Percentiles rank a stretch among this genome's conserved stretches.
phyloP scores from a whole-genome alignment of 129 eudicot species.

The Chrysanthemum seticuspe region DNA sequence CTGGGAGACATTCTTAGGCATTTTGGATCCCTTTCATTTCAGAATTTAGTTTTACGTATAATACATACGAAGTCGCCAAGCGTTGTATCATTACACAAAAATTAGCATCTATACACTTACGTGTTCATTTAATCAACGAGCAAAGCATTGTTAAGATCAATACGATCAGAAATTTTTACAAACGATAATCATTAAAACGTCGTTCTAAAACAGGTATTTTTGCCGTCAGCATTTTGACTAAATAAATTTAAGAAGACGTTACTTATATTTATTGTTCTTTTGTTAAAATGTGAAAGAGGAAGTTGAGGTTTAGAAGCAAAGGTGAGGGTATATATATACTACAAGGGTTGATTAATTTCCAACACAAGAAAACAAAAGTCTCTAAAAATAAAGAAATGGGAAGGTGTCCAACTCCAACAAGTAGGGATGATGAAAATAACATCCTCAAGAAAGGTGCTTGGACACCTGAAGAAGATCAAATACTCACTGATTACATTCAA shows the following conservation, averaged over 20 bases:
- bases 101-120: too few species aligned
- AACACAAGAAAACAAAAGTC: slow-evolving; percentile 13
- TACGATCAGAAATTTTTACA: too few species aligned
- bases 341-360: slow-evolving; percentile 14
- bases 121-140: too few species aligned
- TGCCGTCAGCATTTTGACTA: neutral
- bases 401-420: slow-evolving; percentile 37
- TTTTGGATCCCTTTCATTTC: too few species aligned
- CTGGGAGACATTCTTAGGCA: too few species aligned
- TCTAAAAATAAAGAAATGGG: slow-evolving; percentile 30
- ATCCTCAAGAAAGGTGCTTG: slow-evolving; percentile 48
- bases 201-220: too few species aligned
- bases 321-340: slow-evolving; percentile 6
- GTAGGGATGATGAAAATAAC: slow-evolving; percentile 23
- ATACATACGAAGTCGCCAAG: too few species aligned
- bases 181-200: too few species aligned
- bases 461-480: slow-evolving; percentile 51
- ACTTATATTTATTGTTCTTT: neutral
- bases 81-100: too few species aligned
- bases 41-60: too few species aligned
- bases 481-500: slow-evolving; percentile 39
- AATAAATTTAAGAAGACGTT: neutral
- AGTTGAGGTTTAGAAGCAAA: slow-evolving; percentile 28
- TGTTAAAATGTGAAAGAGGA: slow-evolving; percentile 18
- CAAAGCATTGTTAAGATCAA: too few species aligned